Percentiles rank a stretch among this genome's conserved stretches.
Conservation (phyloP, 164 flowering plant species). For the Aristolochia contorta region DNA sequence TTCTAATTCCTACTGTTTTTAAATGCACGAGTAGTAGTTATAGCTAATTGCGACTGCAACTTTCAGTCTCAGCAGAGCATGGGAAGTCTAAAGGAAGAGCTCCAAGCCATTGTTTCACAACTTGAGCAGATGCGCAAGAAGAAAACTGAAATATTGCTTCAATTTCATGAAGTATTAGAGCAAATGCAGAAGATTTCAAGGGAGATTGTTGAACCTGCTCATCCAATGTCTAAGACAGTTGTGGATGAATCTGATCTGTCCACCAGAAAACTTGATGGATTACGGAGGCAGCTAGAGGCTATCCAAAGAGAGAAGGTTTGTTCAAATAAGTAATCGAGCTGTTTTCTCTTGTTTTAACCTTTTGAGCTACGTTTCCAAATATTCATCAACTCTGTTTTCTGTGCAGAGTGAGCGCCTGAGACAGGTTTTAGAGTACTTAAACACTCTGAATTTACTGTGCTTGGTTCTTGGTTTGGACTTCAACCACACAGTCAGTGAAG, state of each 20-base stretch:
- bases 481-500: conserved; percentile 32
- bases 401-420: conserved; percentile 55
- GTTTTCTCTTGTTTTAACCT: background rate
- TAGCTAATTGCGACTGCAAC: background rate
- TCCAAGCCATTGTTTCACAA: conserved; percentile 51
- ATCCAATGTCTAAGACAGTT: conserved; percentile 11
- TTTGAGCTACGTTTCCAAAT: background rate
- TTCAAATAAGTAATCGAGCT: background rate
- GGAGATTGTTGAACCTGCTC: conserved; percentile 37
- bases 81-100: conserved; percentile 73
- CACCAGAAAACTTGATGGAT: conserved; percentile 71
- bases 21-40: background rate
- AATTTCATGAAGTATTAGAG: conserved; percentile 53
- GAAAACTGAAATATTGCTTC: conserved; percentile 60
- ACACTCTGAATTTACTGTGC: conserved; percentile 42
- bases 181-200: conserved; percentile 42
- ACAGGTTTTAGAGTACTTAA: conserved; percentile 40
- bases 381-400: background rate
- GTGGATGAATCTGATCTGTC: conserved; percentile 83
- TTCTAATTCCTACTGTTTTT: background rate
- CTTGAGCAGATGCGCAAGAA: conserved; percentile 83
- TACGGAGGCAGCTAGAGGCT: conserved; percentile 52
- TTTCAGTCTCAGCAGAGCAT: conserved; percentile 58
- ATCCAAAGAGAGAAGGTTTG: conserved; percentile 88
- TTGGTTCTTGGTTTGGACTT: conserved; percentile 69